These are phyloP conservation scores for Ophiosphaerella korrae DNA, from an alignment of 2,329 filamentous ascomycete genomes.

Conservation along the genomic window DNA sequence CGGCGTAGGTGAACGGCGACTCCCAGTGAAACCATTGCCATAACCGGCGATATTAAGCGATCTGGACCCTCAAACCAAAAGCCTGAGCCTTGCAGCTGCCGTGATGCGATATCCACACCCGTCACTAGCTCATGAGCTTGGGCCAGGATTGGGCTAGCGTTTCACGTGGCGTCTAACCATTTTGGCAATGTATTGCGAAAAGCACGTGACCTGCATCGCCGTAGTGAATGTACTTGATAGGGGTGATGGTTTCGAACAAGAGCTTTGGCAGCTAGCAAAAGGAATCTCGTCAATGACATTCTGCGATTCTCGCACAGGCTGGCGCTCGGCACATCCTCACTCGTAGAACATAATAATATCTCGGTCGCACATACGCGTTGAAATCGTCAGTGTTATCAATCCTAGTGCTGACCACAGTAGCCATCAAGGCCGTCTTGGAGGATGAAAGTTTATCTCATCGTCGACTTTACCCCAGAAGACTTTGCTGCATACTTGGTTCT, in stretches of 20 bases:
- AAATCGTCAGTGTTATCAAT: too few relatives aligned
- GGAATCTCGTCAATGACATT: too few relatives aligned
- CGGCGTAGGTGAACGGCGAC: constrained; percentile 22
- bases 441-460: not conserved
- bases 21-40: constrained; percentile 14
- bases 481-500: not conserved
- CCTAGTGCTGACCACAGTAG: not conserved
- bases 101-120: constrained; percentile 19
- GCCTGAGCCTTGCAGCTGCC: constrained; percentile 12
- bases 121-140: constrained; percentile 15
- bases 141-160: constrained; percentile 7
- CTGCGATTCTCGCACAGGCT: too few relatives aligned
- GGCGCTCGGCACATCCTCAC: too few relatives aligned
- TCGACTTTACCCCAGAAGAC: not conserved
- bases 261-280: not conserved
- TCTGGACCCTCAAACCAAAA: constrained; percentile 17
- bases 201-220: constrained; percentile 20
- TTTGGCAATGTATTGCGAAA: constrained; percentile 28
- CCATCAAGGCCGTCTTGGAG: not conserved
- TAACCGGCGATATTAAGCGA: constrained; percentile 23
- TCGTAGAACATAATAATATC: too few relatives aligned
- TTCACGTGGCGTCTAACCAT: constrained; percentile 20
- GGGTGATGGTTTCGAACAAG: not conserved
- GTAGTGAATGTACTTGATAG: not conserved
- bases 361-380: too few relatives aligned